These are phyloP conservation scores for Leucaena leucocephala DNA, from an alignment of 306 rosid genomes.

Conservation along the genomic window DNA sequence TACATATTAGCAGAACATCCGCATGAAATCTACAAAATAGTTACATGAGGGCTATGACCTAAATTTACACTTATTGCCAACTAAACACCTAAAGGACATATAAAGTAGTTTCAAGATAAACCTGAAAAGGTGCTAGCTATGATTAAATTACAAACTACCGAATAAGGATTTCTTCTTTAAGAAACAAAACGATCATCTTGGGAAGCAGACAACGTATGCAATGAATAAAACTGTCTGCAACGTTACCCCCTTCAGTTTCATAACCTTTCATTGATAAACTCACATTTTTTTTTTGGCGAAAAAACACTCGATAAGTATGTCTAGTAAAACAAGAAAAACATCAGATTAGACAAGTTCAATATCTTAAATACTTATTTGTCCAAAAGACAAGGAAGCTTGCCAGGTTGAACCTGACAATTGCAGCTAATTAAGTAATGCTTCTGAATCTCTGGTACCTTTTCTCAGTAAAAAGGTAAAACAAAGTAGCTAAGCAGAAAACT, in stretches of 20 bases:
- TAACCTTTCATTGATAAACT: not conserved
- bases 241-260: not conserved
- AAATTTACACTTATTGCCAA: not conserved
- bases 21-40: not conserved
- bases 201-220: not conserved
- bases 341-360: not conserved
- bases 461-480: not conserved
- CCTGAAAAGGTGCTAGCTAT: not conserved
- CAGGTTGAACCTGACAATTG: not conserved
- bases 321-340: not conserved
- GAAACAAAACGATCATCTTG: not conserved
- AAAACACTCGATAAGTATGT: not conserved
- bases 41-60: not conserved
- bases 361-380: slow-evolving; percentile 1
- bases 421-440: not conserved
- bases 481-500: not conserved
- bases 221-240: not conserved
- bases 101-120: not conserved
- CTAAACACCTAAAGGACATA: not conserved
- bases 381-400: slow-evolving; percentile 18
- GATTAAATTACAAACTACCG: not conserved
- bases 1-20: not conserved
- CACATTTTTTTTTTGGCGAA: not conserved
- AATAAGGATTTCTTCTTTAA: not conserved
- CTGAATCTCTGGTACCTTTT: not conserved